phyloP scores from a whole-genome alignment of 139 green algal species.

The Micractinium sp. region DNA sequence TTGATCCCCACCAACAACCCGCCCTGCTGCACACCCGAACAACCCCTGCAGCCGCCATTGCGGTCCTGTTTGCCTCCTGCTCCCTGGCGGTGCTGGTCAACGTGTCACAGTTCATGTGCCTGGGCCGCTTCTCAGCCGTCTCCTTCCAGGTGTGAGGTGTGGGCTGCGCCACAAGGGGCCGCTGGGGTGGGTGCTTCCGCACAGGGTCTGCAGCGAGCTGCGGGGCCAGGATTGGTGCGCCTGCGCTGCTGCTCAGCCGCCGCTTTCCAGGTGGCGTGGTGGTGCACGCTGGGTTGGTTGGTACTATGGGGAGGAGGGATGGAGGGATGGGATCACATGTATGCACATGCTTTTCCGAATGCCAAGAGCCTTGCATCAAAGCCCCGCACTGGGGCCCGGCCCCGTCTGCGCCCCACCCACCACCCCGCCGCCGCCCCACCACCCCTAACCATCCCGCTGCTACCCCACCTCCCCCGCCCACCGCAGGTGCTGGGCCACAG shows the following conservation, averaged over 20 bases:
- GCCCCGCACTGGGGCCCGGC: background rate
- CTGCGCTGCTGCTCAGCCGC: background rate
- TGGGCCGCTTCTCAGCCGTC: conserved; percentile 92
- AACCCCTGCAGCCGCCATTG: conserved; percentile 34
- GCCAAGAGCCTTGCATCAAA: no score
- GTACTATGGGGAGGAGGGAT: no score
- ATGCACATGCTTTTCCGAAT: no score
- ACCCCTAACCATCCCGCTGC: no score
- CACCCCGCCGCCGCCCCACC: background rate
- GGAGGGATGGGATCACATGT: no score
- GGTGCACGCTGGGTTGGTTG: no score
- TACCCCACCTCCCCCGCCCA: background rate
- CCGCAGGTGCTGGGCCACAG: conserved; percentile 85
- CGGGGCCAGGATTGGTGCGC: no score
- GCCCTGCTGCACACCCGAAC: background rate
- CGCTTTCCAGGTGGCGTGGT: no score
- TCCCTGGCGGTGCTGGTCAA: conserved; percentile 87
- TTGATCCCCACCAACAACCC: background rate
- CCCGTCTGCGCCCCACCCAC: background rate
- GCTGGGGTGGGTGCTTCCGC: background rate
- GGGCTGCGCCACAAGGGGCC: background rate
- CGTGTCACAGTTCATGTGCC: conserved; percentile 93
- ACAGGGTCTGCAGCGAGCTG: background rate
- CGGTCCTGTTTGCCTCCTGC: conserved; percentile 73
- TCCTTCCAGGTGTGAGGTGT: conserved; percentile 83